Evolutionary conservation across 2,329 filamentous ascomycete genomes (phyloP).

Genomic region (Colletotrichum aenigma): DNA sequence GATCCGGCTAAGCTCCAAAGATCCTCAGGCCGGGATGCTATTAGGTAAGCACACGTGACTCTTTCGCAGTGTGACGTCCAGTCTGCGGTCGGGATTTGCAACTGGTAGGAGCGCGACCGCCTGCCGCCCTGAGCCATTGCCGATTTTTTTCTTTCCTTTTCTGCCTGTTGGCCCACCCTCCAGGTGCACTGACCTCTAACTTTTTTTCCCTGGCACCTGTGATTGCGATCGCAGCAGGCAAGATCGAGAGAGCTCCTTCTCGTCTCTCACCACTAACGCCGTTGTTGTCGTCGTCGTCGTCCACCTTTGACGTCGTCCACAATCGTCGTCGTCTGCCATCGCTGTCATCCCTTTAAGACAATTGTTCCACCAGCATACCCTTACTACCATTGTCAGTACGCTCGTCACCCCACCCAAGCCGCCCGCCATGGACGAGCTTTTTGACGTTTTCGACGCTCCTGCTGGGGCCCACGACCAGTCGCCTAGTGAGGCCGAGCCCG

Average conservation of each 20-base stretch:
- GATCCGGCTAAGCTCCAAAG: slow-evolving; percentile 14
- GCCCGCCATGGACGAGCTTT: slow-evolving; percentile 73
- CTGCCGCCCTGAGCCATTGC: background rate
- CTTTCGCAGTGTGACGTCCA: background rate
- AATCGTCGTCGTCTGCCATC: background rate
- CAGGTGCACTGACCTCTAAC: background rate
- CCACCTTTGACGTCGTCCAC: background rate
- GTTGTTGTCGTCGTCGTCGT: background rate
- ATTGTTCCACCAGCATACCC: background rate
- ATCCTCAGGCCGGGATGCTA: background rate
- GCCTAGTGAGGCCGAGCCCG: slow-evolving; percentile 41
- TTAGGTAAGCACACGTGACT: slow-evolving; percentile 18
- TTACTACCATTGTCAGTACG: background rate
- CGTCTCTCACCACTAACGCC: background rate
- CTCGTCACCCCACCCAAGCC: background rate
- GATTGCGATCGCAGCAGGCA: background rate
- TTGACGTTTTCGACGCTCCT: slow-evolving; percentile 79
- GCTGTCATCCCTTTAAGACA: background rate
- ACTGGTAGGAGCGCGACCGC: background rate
- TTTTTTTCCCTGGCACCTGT: background rate
- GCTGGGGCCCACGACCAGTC: slow-evolving; percentile 40
- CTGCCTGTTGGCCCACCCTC: background rate
- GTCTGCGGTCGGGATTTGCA: background rate
- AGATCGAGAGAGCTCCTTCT: background rate
- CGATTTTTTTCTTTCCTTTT: background rate